phyloP scores from a whole-genome alignment of 2,329 filamentous ascomycete species.

The Aschersonia sp. region DNA sequence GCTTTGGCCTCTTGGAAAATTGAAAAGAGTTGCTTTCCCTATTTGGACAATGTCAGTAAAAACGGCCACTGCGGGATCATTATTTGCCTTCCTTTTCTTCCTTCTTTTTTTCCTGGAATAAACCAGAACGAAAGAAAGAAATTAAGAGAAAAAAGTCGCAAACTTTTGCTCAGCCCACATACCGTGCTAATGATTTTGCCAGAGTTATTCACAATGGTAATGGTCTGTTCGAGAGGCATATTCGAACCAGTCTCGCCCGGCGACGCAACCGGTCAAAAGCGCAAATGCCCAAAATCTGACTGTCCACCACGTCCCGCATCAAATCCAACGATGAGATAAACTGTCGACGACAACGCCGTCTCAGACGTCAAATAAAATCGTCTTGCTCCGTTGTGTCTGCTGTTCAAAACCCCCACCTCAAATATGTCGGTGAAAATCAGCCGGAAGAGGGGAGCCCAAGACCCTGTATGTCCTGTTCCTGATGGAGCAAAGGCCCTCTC shows the following conservation, averaged over 20 bases:
- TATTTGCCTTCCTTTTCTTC: no score
- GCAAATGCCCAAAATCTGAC: no score
- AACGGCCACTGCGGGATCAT: neutral
- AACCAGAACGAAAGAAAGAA: no score
- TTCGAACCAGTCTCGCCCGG: neutral
- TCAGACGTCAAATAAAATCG: neutral
- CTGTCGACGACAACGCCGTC: no score
- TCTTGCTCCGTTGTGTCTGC: neutral
- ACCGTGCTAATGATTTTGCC: conserved; percentile 85
- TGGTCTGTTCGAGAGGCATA: conserved; percentile 49
- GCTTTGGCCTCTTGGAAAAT: conserved; percentile 88
- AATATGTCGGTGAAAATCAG: conserved; percentile 7
- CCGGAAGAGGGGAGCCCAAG: neutral
- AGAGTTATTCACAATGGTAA: conserved; percentile 81
- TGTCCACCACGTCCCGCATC: no score
- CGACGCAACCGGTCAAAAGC: no score
- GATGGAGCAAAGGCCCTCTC: conserved; percentile 6
- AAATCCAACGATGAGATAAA: no score
- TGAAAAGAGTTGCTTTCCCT: conserved; percentile 82
- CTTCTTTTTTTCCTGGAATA: no score
- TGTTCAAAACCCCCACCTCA: conserved; percentile 2
- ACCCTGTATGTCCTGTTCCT: conserved; percentile 1
- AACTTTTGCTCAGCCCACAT: conserved; percentile 21
- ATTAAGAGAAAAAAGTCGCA: neutral
- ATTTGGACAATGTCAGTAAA: conserved; percentile 2